A percentile compares a stretch with the other conserved stretches of the same genome.
phyloP scores from a whole-genome alignment of 345 rosid species.

The Kernera saxatilis region DNA sequence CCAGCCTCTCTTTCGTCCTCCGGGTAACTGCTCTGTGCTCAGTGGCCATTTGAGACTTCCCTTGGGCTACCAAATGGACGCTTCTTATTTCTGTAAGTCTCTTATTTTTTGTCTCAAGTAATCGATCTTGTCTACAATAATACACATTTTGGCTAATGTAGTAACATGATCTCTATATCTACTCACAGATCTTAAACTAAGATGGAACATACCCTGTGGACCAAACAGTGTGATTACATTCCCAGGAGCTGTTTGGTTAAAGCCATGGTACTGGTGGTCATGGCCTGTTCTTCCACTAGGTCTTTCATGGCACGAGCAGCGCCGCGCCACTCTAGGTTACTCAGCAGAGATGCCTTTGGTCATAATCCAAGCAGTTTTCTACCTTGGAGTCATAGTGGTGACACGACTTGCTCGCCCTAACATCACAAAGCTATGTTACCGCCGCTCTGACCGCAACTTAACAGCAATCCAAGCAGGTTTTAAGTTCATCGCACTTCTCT shows the following conservation, averaged over 20 bases:
- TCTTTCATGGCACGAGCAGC: slow-evolving; percentile 77
- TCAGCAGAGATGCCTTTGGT: slow-evolving; percentile 73
- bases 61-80: slow-evolving; percentile 97
- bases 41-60: slow-evolving; percentile 78
- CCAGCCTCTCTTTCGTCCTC: slow-evolving; percentile 76
- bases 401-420: slow-evolving; percentile 77
- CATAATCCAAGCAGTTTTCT: slow-evolving; percentile 51
- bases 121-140: neutral
- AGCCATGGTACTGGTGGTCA: slow-evolving; percentile 99
- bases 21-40: slow-evolving; percentile 56
- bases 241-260: slow-evolving; percentile 94
- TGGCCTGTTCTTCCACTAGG: slow-evolving; percentile 97
- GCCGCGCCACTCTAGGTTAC: slow-evolving; percentile 73
- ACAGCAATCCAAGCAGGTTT: slow-evolving; percentile 50
- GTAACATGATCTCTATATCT: neutral
- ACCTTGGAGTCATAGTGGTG: slow-evolving; percentile 56
- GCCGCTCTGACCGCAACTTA: slow-evolving; percentile 55
- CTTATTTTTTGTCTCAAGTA: neutral
- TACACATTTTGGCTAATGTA: neutral
- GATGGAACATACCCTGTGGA: slow-evolving; percentile 93
- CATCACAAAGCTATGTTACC: slow-evolving; percentile 77
- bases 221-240: slow-evolving; percentile 91
- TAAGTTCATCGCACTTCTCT: slow-evolving; percentile 64
- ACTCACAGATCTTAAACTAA: slow-evolving; percentile 63
- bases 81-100: slow-evolving; percentile 85